Evolutionary conservation across 371 early-diverging fungal genomes (phyloP), one percentile per base, ranked within the genome.

Genomic region (Mucor saturninus): DNA sequence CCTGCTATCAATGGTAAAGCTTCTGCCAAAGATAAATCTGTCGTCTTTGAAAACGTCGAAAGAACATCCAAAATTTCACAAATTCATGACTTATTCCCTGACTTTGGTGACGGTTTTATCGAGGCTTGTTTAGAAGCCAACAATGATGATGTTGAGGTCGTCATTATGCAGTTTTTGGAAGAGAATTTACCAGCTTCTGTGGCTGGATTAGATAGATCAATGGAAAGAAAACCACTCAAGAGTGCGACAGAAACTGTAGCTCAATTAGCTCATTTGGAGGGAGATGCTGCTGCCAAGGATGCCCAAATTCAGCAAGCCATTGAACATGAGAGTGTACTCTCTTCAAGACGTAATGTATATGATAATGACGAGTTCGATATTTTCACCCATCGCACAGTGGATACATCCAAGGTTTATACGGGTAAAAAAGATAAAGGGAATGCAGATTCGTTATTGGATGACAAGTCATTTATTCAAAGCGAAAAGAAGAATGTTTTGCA

Each of bases 361-460:
- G 96, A 96, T 67, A 91, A 93, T 57, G 96, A 96, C 69, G 93
- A 92, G 59, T 95, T 95, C 77, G 96, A 96, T 69, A 81, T 96
- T 10, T 93, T 95, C 75, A 72, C 82, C 13, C 66, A 62, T 29
- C 73, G 74, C 2, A 68, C 68, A 0, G 73, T 93, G 11, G 91
- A 95, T 63, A 61, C 72, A 45, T 72, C 72, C 30, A 88, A 86
- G 46, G 83, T 95, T 6, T 80, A 86, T 53, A 72, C 78, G 30
- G 94, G 94, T 52, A 94, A 96, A 51, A 69, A 69, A 29, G 79
- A 85, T 77, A 69, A 77, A 81, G 87, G 84, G 58, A 56, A 76
- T 61, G 64, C 64, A 9, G 66, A 59, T 53, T 13, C 29, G 11
- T 32, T 66, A 9, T 52, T 87, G 67, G 72, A 83, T 30, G 91